Evolutionary conservation across 805 yeast genomes (phyloP).

Genomic region (Yamadazyma olivae): DNA sequence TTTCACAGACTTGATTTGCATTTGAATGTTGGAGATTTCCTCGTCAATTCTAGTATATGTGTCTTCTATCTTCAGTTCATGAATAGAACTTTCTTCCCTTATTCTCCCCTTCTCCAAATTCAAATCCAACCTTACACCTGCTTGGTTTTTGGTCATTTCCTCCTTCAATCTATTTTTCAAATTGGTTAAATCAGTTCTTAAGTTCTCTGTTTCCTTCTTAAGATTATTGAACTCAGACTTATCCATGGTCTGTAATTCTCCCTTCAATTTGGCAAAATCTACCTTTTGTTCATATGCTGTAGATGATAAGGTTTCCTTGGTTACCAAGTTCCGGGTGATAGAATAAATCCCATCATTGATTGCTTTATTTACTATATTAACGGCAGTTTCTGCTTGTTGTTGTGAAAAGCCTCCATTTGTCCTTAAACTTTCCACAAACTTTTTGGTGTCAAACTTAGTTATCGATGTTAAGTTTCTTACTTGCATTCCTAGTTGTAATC

Average conservation of each 20-base stretch:
- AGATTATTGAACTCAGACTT: constrained; percentile 78
- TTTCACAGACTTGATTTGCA: constrained; percentile 92
- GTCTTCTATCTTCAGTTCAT: constrained; percentile 90
- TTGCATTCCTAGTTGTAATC: no score
- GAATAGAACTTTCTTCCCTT: constrained; percentile 89
- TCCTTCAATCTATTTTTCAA: constrained; percentile 81
- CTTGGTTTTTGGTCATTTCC: constrained; percentile 85
- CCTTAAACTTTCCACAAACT: constrained; percentile 64
- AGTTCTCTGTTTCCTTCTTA: constrained; percentile 82
- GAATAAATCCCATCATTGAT: constrained; percentile 77
- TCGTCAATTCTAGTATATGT: constrained; percentile 94
- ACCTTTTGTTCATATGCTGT: constrained; percentile 94
- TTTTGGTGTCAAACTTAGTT: constrained; percentile 70
- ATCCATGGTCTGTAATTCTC: constrained; percentile 87
- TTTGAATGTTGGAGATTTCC: constrained; percentile 90
- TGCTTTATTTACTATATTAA: constrained; percentile 67
- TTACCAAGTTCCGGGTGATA: constrained; percentile 75
- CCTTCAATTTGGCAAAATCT: constrained; percentile 91
- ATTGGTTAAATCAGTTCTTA: constrained; percentile 81
- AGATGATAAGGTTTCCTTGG: constrained; percentile 77
- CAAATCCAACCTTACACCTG: constrained; percentile 86
- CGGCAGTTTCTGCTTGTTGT: constrained; percentile 78
- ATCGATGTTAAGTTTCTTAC: constrained; percentile 17
- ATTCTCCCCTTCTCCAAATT: constrained; percentile 94
- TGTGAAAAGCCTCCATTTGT: constrained; percentile 65